Evolutionary conservation across 352 stramenopile genomes (phyloP), one percentile per base, ranked within the genome.

Genomic region (Pythium brachiatum): DNA sequence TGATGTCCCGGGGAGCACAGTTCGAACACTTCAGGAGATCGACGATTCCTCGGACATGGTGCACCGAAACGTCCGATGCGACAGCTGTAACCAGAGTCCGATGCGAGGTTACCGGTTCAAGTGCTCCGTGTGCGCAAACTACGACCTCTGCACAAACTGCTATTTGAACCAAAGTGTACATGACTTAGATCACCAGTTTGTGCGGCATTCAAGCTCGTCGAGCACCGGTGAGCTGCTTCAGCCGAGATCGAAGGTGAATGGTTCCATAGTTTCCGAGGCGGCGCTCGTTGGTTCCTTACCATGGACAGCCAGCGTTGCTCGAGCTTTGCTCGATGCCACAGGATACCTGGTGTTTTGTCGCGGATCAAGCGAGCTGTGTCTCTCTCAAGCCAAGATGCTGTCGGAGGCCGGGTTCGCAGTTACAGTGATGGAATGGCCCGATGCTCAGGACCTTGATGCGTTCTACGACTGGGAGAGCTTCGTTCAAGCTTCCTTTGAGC

Each of bases 51-150:
- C 47, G 47, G 34, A 69, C 62, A 73, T 85, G 59, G 75, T 80
- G 5, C 79, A 87, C 66, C 69, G 77, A 16, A 89, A 78, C 54
- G 84, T 93, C n/a, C 80, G 83, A 18, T 93, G 84, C 59, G 84
- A 93, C 58, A 81, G 82, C 13, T 93, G 84, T 51, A 85, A 89
- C 57, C 76, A 88, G 51, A 91, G 70, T 55, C 84, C 84, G 0
- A 52, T 93, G 32, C 63, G 68, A 39, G 84, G 84, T 12, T 89
- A 78, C 53, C 78, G 84, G 13, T 90, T 90, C 61, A 93, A 93
- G 64, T 93, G 84, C 26, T 88, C 83, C 32, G 76, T 69, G 9
- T 93, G 84, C 38, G 56, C 82, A 0, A 90, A 93, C 52, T 93
- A 90, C 62, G 84, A 93, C 57, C 64, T 93, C 21, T 93, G 84